phyloP scores from a whole-genome alignment of 2,329 filamentous ascomycete genomes.

The Alternaria panax region DNA sequence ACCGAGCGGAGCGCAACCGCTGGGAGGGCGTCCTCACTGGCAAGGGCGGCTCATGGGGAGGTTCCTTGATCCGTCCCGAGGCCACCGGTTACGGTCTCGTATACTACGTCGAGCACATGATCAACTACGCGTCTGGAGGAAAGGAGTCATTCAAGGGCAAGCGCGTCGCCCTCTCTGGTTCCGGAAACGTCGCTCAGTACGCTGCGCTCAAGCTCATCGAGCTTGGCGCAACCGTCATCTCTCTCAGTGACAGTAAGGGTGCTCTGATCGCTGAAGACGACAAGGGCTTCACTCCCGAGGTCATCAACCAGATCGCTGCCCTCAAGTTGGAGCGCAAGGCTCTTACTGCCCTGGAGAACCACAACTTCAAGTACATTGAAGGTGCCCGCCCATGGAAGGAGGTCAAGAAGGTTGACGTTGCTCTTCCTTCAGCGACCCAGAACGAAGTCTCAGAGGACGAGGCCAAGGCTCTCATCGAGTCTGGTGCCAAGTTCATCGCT shows the following conservation, averaged over 20 bases:
- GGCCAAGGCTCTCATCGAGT: slow-evolving; percentile 78
- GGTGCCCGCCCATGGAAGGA: slow-evolving; percentile 91
- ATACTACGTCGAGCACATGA: slow-evolving; percentile 66
- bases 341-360: slow-evolving; percentile 73
- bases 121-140: slow-evolving; percentile 79
- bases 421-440: slow-evolving; percentile 92
- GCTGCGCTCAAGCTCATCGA: slow-evolving; percentile 96
- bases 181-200: slow-evolving; percentile 97
- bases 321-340: slow-evolving; percentile 89
- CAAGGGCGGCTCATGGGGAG: slow-evolving; percentile 93
- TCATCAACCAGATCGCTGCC: slow-evolving; percentile 78
- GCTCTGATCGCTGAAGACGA: slow-evolving; percentile 76
- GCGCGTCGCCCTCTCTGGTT: slow-evolving; percentile 93
- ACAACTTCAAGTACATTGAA: slow-evolving; percentile 83
- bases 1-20: slow-evolving; percentile 84
- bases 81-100: slow-evolving; percentile 96
- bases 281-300: slow-evolving; percentile 76
- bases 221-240: slow-evolving; percentile 90
- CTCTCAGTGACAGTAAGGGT: slow-evolving; percentile 92
- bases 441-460: slow-evolving; percentile 96
- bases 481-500: slow-evolving; percentile 83
- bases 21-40: slow-evolving; percentile 97
- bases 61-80: slow-evolving; percentile 92
- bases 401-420: slow-evolving; percentile 88
- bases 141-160: slow-evolving; percentile 88